phyloP scores from a whole-genome alignment of 305 asterid genomes.

The Fraxinus angustifolia region DNA sequence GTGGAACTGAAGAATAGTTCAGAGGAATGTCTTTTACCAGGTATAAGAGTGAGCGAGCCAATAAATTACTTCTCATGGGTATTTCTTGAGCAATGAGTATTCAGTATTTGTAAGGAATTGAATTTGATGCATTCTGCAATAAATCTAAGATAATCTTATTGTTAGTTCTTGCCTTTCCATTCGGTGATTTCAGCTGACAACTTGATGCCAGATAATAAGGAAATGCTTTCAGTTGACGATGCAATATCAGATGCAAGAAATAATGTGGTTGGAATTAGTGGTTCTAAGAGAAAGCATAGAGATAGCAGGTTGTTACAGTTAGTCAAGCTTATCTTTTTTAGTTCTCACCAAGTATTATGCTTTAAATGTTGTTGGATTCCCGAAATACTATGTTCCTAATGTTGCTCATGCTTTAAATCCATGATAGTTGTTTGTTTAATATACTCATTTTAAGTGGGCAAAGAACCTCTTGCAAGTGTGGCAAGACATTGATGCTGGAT shows the following conservation, averaged over 20 bases:
- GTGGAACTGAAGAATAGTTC: constrained; percentile 31
- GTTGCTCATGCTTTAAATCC: background rate
- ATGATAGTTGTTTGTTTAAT: constrained; percentile 8
- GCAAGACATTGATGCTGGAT: constrained; percentile 6
- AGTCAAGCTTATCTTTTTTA: constrained; percentile 10
- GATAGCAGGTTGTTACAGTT: constrained; percentile 56
- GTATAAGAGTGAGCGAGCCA: constrained; percentile 34
- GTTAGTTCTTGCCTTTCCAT: constrained; percentile 27
- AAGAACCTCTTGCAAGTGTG: constrained; percentile 15
- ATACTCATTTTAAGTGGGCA: constrained; percentile 13
- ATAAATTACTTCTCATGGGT: constrained; percentile 20
- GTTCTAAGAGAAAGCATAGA: constrained; percentile 66
- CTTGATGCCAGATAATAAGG: constrained; percentile 24
- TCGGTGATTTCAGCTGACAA: constrained; percentile 45
- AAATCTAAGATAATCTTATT: constrained; percentile 22
- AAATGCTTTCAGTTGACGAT: constrained; percentile 32
- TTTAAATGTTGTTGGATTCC: constrained; percentile 20
- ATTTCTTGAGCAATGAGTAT: constrained; percentile 19
- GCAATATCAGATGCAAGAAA: constrained; percentile 32
- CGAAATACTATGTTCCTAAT: background rate
- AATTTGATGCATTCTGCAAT: constrained; percentile 12
- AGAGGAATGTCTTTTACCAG: constrained; percentile 42
- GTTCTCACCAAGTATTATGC: constrained; percentile 13
- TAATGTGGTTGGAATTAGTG: constrained; percentile 29
- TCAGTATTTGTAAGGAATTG: constrained; percentile 21